Conservation (phyloP, 1,139 yeast species). For the Protomyces arabidopsidicola region DNA sequence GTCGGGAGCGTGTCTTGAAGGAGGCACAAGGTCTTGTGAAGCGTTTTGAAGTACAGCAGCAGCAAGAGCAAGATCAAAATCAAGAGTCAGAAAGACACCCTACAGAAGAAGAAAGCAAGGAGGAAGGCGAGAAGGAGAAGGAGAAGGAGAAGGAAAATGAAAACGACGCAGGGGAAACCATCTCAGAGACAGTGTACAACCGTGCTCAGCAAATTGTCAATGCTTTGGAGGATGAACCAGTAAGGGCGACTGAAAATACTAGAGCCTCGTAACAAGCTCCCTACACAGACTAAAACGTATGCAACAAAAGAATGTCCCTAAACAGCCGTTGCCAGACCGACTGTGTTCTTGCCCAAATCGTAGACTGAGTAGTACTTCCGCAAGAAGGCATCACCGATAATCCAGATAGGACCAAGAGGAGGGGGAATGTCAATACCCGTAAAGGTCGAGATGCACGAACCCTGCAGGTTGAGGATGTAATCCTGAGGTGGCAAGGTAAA, state of each 20-base stretch:
- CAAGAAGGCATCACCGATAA: constrained; percentile 94
- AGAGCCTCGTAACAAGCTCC: background rate
- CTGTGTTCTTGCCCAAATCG: constrained; percentile 83
- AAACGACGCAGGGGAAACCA: background rate
- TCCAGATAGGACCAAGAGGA: constrained; percentile 93
- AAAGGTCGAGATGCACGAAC: constrained; percentile 91
- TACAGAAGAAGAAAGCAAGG: constrained; percentile 1
- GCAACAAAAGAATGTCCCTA: constrained; percentile 34
- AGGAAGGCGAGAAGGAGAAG: background rate
- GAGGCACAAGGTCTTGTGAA: constrained; percentile 3
- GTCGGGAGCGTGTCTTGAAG: constrained; percentile 3
- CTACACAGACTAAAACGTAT: no score
- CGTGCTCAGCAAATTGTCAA: background rate
- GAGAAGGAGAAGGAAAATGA: background rate
- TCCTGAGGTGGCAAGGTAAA: constrained; percentile 84
- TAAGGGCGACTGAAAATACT: no score
- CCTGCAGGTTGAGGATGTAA: constrained; percentile 87
- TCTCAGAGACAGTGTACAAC: background rate
- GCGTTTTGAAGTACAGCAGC: constrained; percentile 5
- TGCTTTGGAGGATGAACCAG: background rate
- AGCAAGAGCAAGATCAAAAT: background rate
- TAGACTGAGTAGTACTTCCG: constrained; percentile 91
- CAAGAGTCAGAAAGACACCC: background rate
- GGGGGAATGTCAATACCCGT: constrained; percentile 97
- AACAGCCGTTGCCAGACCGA: constrained; percentile 78